Conservation (phyloP, 1,139 yeast species). For the Wickerhamomyces sp. region DNA sequence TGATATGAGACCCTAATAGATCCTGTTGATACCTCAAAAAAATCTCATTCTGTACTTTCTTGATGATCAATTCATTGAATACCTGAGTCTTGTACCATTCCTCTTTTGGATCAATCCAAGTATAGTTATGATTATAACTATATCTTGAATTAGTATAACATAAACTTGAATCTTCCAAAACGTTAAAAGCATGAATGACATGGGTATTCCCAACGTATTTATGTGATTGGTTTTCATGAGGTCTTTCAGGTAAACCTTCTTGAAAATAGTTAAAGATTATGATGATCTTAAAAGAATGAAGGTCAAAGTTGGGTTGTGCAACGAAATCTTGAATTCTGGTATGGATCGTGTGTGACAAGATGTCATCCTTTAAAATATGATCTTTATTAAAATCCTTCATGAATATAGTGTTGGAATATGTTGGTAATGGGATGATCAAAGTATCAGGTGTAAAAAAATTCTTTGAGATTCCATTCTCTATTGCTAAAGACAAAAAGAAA, state of each 20-base stretch:
- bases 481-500: conserved; percentile 14
- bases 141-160: conserved; percentile 17
- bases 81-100: conserved; percentile 17
- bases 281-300: conserved; percentile 14
- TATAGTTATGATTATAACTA: conserved; percentile 18
- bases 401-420: conserved; percentile 17
- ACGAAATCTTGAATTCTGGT: conserved; percentile 16
- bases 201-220: conserved; percentile 23
- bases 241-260: conserved; percentile 20
- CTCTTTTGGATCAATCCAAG: conserved; percentile 21
- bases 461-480: conserved; percentile 13
- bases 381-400: conserved; percentile 16
- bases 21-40: conserved; percentile 17
- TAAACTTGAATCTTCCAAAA: conserved; percentile 17
- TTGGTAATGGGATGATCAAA: conserved; percentile 19
- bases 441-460: conserved; percentile 16
- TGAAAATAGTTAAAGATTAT: conserved; percentile 18
- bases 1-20: conserved; percentile 18
- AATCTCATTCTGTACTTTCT: conserved; percentile 18
- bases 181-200: conserved; percentile 15
- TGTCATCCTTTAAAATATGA: conserved; percentile 15
- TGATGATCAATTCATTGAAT: conserved; percentile 18
- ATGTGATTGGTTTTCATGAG: conserved; percentile 20
- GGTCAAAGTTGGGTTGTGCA: conserved; percentile 9
- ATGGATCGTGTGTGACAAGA: conserved; percentile 11